These are phyloP conservation scores for Neonectria coccinea DNA, from an alignment of 2,329 filamentous ascomycete genomes.

Conservation along the genomic window DNA sequence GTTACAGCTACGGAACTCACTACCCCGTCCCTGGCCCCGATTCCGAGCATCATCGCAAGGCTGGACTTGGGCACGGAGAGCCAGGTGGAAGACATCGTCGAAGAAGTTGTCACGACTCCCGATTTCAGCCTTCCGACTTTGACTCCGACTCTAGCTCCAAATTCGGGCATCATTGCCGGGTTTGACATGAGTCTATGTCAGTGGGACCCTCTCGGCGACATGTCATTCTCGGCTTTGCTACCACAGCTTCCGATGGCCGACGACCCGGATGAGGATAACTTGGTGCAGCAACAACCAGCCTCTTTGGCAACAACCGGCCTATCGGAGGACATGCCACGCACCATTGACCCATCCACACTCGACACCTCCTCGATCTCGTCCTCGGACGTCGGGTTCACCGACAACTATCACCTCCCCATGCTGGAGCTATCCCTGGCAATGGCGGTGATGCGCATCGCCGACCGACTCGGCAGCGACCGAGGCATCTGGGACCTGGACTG, in stretches of 20 bases:
- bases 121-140: conserved; percentile 17
- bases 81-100: conserved; percentile 16
- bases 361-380: conserved; percentile 34
- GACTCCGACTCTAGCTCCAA: conserved; percentile 1
- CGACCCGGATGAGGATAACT: conserved; percentile 18
- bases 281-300: conserved; percentile 14
- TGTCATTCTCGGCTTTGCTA: conserved; percentile 35
- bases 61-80: conserved; percentile 10
- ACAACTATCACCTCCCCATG: conserved; percentile 62
- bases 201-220: conserved; percentile 41
- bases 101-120: conserved; percentile 8
- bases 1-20: conserved; percentile 10
- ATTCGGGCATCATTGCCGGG: conserved; percentile 32
- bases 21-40: conserved; percentile 17
- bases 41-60: conserved; percentile 30
- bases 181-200: conserved; percentile 39
- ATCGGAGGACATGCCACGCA: conserved; percentile 29
- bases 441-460: conserved; percentile 60
- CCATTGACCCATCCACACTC: conserved; percentile 41
- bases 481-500: conserved; percentile 60
- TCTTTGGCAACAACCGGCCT: conserved; percentile 1
- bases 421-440: conserved; percentile 62
- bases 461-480: conserved; percentile 56
- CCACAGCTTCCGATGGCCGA: conserved; percentile 29
- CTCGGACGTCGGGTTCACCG: conserved; percentile 50